Evolutionary conservation across 2,329 filamentous ascomycete genomes (phyloP).

Genomic region (Hymenoscyphus repandus): DNA sequence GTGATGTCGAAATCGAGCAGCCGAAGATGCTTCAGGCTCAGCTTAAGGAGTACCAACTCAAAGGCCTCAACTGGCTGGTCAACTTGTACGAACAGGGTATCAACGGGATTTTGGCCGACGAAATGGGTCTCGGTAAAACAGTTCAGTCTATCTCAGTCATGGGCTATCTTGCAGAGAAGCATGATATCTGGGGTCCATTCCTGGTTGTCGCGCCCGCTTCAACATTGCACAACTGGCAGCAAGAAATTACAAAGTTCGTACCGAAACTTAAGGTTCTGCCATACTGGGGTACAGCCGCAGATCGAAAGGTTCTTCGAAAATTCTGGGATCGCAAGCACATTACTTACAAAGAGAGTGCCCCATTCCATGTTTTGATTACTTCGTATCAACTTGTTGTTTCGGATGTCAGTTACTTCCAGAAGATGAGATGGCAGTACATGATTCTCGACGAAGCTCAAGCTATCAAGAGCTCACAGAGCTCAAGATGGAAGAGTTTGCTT

Average conservation of each 20-base stretch:
- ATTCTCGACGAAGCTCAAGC: conserved; percentile 97
- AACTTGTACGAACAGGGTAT: conserved; percentile 99
- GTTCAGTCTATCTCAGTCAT: conserved; percentile 99
- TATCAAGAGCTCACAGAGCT: conserved; percentile 96
- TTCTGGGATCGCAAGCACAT: conserved; percentile 99
- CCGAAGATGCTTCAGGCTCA: conserved; percentile 90
- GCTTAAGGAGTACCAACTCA: conserved; percentile 97
- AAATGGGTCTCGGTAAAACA: conserved; percentile 99
- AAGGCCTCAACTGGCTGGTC: conserved; percentile 98
- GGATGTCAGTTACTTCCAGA: conserved; percentile 96
- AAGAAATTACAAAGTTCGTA: conserved; percentile 93
- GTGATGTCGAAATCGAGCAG: conserved; percentile 89
- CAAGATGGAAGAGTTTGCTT: conserved; percentile 91
- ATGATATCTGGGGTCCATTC: conserved; percentile 98
- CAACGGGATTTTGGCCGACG: conserved; percentile 97
- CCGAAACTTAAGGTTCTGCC: conserved; percentile 91
- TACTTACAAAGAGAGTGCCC: conserved; percentile 87
- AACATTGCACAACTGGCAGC: conserved; percentile 98
- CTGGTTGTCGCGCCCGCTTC: conserved; percentile 93
- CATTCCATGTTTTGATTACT: conserved; percentile 93
- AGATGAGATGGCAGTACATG: conserved; percentile 99
- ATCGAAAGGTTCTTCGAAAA: conserved; percentile 93
- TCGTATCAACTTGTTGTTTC: conserved; percentile 97
- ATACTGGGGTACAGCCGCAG: conserved; percentile 93
- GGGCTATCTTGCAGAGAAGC: conserved; percentile 94